phyloP scores from a whole-genome alignment of 306 rosid genomes.

The Acacia confusa region DNA sequence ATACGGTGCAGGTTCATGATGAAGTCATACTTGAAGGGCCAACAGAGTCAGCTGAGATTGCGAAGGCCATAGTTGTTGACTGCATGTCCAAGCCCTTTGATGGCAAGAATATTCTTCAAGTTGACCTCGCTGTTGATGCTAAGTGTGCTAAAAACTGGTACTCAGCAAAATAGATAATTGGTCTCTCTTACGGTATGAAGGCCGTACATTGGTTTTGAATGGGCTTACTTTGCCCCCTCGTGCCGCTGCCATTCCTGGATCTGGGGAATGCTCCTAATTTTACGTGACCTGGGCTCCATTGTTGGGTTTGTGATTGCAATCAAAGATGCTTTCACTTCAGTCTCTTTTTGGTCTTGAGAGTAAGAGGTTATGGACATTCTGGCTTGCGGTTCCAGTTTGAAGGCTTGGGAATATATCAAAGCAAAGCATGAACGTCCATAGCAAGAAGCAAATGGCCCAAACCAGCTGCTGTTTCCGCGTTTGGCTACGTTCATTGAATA shows the following conservation, averaged over 20 bases:
- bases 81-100: slow-evolving; percentile 90
- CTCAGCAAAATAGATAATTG: slow-evolving; percentile 56
- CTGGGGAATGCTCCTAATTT: slow-evolving; percentile 21
- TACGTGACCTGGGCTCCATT: slow-evolving; percentile 17
- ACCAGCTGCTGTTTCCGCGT: slow-evolving; percentile 20
- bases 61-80: slow-evolving; percentile 81
- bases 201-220: background rate
- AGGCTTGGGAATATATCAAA: slow-evolving; percentile 29
- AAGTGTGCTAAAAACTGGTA: slow-evolving; percentile 93
- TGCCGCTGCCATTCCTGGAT: slow-evolving; percentile 16
- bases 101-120: slow-evolving; percentile 72
- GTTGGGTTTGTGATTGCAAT: slow-evolving; percentile 20
- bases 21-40: slow-evolving; percentile 99
- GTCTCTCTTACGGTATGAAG: background rate
- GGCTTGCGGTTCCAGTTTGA: slow-evolving; percentile 16
- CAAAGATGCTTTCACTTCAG: slow-evolving; percentile 14
- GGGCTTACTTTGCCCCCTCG: slow-evolving; percentile 2
- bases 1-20: slow-evolving; percentile 73
- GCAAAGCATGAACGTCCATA: slow-evolving; percentile 13
- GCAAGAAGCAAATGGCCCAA: slow-evolving; percentile 31
- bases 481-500: slow-evolving; percentile 16
- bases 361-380: slow-evolving; percentile 25
- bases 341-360: slow-evolving; percentile 16
- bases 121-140: slow-evolving; percentile 84
- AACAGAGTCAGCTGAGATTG: slow-evolving; percentile 73